phyloP scores from a whole-genome alignment of 129 eudicot species.

The Glebionis coronaria region DNA sequence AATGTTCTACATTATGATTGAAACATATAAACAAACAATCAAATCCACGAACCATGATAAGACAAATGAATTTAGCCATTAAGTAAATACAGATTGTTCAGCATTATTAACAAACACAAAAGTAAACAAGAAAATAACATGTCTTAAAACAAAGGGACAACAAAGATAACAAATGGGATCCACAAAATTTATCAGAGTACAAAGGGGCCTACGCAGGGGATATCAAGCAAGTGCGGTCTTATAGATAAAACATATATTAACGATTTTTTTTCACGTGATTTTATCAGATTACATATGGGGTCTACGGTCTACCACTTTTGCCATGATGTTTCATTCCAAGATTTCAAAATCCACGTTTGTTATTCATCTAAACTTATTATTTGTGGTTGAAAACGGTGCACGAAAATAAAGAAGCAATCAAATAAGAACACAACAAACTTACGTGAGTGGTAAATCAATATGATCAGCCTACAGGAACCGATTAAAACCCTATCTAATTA shows the following conservation, averaged over 20 bases:
- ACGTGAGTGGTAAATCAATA: too few species aligned
- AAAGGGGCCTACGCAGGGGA: conserved; percentile 39
- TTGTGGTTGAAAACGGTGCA: neutral
- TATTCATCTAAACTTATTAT: conserved; percentile 19
- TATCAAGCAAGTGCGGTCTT: too few species aligned
- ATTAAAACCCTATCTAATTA: too few species aligned
- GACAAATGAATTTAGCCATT: conserved; percentile 8
- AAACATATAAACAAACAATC: conserved; percentile 11
- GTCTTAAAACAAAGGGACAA: conserved; percentile 35
- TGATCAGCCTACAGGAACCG: too few species aligned
- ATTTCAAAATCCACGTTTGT: conserved; percentile 25
- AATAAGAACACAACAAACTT: too few species aligned
- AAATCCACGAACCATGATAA: conserved; percentile 18
- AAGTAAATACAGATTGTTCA: conserved; percentile 17
- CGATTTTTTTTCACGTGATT: conserved; percentile 32
- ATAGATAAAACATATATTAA: too few species aligned
- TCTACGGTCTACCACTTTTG: conserved; percentile 40
- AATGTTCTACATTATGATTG: conserved; percentile 53
- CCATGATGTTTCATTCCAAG: conserved; percentile 16
- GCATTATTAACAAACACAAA: conserved; percentile 14
- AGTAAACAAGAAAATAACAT: conserved; percentile 16
- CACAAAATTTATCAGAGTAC: conserved; percentile 33
- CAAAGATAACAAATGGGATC: conserved; percentile 45
- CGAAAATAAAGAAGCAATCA: too few species aligned
- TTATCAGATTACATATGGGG: conserved; percentile 34